These are phyloP conservation scores for Martiniozyma asiatica DNA, from an alignment of 1,139 yeast species.

Conservation along the genomic window DNA sequence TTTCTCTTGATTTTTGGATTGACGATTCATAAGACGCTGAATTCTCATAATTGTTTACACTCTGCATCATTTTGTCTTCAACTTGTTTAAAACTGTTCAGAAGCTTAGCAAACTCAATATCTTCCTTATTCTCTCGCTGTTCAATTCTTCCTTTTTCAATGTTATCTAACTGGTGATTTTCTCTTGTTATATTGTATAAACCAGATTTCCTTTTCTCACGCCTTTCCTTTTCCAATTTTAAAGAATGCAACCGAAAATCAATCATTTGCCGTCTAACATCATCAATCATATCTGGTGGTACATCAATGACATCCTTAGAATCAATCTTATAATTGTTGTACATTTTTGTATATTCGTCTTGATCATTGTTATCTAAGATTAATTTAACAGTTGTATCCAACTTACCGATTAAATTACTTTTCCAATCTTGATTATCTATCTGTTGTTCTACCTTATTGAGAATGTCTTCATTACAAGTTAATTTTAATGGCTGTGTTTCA, in stretches of 20 bases:
- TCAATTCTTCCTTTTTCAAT: constrained; percentile 29
- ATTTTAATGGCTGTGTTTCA: too few relatives aligned
- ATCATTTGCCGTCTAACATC: constrained; percentile 46
- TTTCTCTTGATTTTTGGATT: too few relatives aligned
- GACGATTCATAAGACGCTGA: constrained; percentile 14
- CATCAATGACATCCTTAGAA: constrained; percentile 46
- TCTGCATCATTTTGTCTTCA: constrained; percentile 15
- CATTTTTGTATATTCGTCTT: constrained; percentile 12
- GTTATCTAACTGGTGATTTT: constrained; percentile 38
- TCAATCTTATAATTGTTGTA: constrained; percentile 42
- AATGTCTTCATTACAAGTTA: too few relatives aligned
- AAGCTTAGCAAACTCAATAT: constrained; percentile 7
- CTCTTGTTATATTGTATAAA: constrained; percentile 42
- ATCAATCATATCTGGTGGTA: constrained; percentile 49
- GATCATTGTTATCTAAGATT: too few relatives aligned
- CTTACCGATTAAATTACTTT: too few relatives aligned
- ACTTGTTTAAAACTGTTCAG: constrained; percentile 13
- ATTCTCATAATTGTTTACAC: constrained; percentile 15
- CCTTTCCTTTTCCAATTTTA: constrained; percentile 44
- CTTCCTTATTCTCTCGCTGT: constrained; percentile 16
- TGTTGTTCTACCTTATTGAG: too few relatives aligned
- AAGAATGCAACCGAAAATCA: constrained; percentile 49
- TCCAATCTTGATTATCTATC: too few relatives aligned
- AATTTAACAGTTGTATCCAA: too few relatives aligned
- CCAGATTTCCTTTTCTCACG: constrained; percentile 38